Percentiles rank a stretch among this genome's conserved stretches.
These are phyloP conservation scores for Porogramme epimiltina DNA, from an alignment of 1,284 basidiomycete genomes.

Conservation along the genomic window DNA sequence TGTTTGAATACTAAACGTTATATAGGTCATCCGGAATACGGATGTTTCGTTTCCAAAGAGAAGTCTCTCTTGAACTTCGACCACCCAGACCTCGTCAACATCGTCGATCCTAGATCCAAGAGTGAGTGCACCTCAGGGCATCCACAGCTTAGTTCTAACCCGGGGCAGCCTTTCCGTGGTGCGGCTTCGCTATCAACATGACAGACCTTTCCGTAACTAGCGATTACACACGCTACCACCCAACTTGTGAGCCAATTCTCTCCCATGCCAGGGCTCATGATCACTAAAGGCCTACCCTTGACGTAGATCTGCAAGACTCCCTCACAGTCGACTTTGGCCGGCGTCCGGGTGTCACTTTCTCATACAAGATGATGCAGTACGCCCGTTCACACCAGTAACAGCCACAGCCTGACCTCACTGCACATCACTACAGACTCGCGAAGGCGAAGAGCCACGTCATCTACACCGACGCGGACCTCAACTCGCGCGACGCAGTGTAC, in stretches of 20 bases:
- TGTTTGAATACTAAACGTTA: neutral
- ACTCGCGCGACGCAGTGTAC: conserved; percentile 63
- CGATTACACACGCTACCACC: conserved; percentile 70
- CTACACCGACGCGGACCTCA: conserved; percentile 78
- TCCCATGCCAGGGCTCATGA: neutral
- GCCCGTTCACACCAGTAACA: conserved; percentile 19
- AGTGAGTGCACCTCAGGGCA: conserved; percentile 32
- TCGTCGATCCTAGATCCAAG: conserved; percentile 49
- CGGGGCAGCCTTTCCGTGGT: conserved; percentile 83
- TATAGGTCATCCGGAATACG: conserved; percentile 87
- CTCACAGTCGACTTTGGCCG: conserved; percentile 67
- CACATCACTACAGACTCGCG: conserved; percentile 49
- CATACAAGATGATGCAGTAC: conserved; percentile 71
- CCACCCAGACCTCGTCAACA: conserved; percentile 57
- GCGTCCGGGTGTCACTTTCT: conserved; percentile 57
- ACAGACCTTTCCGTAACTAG: conserved; percentile 72
- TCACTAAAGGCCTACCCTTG: neutral
- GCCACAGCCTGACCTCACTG: neutral
- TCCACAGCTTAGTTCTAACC: neutral
- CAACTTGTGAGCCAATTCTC: conserved; percentile 51
- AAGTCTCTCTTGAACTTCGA: conserved; percentile 93
- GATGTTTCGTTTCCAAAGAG: conserved; percentile 85
- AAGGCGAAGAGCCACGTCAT: conserved; percentile 72
- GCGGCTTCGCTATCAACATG: conserved; percentile 82
- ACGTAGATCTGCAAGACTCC: conserved; percentile 56